phyloP scores from a whole-genome alignment of 352 stramenopile species.

The Pythium brachiatum region DNA sequence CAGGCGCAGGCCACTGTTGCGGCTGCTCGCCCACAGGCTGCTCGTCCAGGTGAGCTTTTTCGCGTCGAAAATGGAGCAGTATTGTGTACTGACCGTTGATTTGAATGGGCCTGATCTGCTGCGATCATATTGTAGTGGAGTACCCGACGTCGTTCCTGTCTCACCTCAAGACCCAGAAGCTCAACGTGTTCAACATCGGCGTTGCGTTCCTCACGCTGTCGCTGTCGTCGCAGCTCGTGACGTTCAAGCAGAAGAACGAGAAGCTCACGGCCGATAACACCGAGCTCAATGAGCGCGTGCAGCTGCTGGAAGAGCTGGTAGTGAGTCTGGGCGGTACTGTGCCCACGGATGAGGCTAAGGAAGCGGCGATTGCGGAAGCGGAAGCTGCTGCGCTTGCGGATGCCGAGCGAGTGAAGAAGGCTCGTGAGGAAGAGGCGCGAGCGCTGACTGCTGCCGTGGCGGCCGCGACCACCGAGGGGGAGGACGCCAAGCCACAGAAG shows the following conservation, averaged over 20 bases:
- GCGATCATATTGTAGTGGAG: no score
- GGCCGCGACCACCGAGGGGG: constrained; percentile 13
- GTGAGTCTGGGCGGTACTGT: constrained; percentile 55
- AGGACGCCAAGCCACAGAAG: constrained; percentile 20
- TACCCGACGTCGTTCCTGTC: constrained; percentile 84
- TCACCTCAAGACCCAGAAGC: constrained; percentile 72
- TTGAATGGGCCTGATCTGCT: no score
- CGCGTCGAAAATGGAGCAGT: background rate
- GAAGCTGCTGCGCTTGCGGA: constrained; percentile 30
- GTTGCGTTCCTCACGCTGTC: constrained; percentile 81
- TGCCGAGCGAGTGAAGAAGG: constrained; percentile 38
- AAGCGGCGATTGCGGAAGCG: constrained; percentile 18
- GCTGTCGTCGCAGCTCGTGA: constrained; percentile 80
- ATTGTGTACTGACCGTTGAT: background rate
- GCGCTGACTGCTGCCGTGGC: constrained; percentile 17
- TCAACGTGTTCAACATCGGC: constrained; percentile 87
- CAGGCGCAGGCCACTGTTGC: background rate
- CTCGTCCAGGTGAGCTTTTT: constrained; percentile 21
- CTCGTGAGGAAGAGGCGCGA: constrained; percentile 48
- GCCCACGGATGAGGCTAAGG: constrained; percentile 44
- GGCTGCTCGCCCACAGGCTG: background rate
- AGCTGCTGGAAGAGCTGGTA: constrained; percentile 61
- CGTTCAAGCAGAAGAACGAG: constrained; percentile 66
- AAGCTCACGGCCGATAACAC: constrained; percentile 35
- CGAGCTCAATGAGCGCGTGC: constrained; percentile 45